These are phyloP conservation scores for Kazachstania bromeliacearum DNA, from an alignment of 805 yeast species.

Conservation along the genomic window DNA sequence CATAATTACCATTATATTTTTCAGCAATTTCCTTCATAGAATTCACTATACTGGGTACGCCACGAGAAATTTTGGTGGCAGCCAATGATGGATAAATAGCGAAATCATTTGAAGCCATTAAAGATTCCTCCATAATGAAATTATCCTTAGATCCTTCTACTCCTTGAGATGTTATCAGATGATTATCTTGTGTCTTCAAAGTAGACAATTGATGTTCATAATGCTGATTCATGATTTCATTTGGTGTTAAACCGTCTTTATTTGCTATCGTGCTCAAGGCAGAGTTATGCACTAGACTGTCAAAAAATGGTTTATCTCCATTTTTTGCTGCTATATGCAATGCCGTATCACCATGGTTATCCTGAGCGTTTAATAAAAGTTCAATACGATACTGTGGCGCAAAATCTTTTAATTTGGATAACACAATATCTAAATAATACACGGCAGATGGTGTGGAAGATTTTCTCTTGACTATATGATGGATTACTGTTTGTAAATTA, in stretches of 20 bases:
- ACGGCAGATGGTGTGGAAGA: conserved; percentile 69
- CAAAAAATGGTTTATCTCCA: conserved; percentile 46
- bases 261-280: conserved; percentile 41
- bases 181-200: not conserved
- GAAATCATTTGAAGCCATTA: conserved; percentile 12
- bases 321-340: conserved; percentile 71
- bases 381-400: conserved; percentile 54
- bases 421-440: conserved; percentile 68
- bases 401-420: conserved; percentile 61
- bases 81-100: conserved; percentile 27
- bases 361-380: conserved; percentile 52
- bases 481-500: conserved; percentile 68
- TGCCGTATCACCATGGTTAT: conserved; percentile 80
- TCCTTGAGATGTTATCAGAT: not conserved
- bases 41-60: conserved; percentile 21
- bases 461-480: conserved; percentile 69
- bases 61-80: conserved; percentile 23
- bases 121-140: conserved; percentile 30
- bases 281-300: conserved; percentile 21
- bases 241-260: conserved; percentile 22
- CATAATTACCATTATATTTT: conserved; percentile 43
- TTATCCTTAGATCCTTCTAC: conserved; percentile 16
- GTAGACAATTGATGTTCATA: conserved; percentile 7
- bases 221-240: conserved; percentile 33
- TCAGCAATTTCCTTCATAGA: conserved; percentile 38